Evolutionary conservation across 768 basidiomycete genomes (phyloP), one percentile per base, ranked within the genome.

Genomic region (Lactarius deliciosus): DNA sequence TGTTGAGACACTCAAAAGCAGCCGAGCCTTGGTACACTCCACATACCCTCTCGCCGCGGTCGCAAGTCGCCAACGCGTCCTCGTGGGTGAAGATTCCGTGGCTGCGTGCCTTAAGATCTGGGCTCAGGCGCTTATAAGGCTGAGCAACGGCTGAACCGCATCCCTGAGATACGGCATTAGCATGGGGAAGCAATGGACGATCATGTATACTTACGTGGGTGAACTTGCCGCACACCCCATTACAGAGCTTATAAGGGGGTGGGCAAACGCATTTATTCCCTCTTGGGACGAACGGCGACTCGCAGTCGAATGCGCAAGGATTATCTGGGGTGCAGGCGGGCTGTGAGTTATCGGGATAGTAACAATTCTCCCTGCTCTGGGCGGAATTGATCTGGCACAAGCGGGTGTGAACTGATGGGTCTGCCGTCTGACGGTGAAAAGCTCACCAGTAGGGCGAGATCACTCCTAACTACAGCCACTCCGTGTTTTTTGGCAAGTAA

Each of bases 1-100:
- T 77, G 65, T 81, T 75, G 61, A 82, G 69, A 61, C 81, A 82
- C 68, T 81, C 81, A 62, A 77, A 81, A 30, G 66, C 74, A 59
- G 72, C 71, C 9, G 73, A 70, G 58, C 78, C 78, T 43, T 73
- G 68, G 57, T 61, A 60, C n/a, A 81, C 73, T 8, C 80, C 80
- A 59, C 81, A 82, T 28, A 81, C 76, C 13, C 67, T 70, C 73
- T 78, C 73, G 50, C 70, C 67, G 8, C 69, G 18, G 53, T 71
- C 74, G 67, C 77, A 80, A 11, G 65, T 67, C 11, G 66, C 66
- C 66, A 73, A 68, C 0, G 78, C 80, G 47, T 76, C 76, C 45
- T 72, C 64, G 34, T 77, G 70, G 22, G 75, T 75, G 15, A 63
- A 70, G 55, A 77, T 73, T 3, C 71, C 70, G 57, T 36, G 57